Conservation (phyloP, 306 rosid species). For the Castanopsis chinensis region DNA sequence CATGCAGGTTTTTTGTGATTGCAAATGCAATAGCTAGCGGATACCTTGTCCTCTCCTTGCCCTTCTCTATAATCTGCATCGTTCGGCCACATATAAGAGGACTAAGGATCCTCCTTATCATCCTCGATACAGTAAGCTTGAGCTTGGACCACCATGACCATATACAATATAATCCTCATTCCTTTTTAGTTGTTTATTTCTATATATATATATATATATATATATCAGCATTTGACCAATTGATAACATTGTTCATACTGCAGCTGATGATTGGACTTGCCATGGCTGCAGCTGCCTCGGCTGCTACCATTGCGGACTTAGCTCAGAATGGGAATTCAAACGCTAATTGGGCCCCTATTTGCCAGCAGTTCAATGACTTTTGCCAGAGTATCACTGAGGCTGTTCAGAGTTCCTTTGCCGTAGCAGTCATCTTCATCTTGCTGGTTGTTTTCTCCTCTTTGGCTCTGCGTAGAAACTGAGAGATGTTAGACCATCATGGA, state of each 20-base stretch:
- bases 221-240: too few species aligned
- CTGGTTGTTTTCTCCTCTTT: slow-evolving; percentile 45
- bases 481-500: too few species aligned
- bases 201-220: too few species aligned
- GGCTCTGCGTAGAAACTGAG: slow-evolving; percentile 41
- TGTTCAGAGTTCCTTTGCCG: slow-evolving; percentile 45
- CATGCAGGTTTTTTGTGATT: slow-evolving; percentile 51
- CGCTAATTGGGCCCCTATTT: slow-evolving; percentile 62
- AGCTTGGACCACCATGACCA: slow-evolving; percentile 8
- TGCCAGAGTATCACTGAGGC: slow-evolving; percentile 45
- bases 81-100: slow-evolving; percentile 47
- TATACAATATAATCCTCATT: not conserved
- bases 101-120: slow-evolving; percentile 48
- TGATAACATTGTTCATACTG: not conserved
- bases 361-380: slow-evolving; percentile 39
- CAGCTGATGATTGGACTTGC: slow-evolving; percentile 45
- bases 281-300: slow-evolving; percentile 46
- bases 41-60: slow-evolving; percentile 41
- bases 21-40: slow-evolving; percentile 46
- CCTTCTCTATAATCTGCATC: slow-evolving; percentile 57
- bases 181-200: not conserved
- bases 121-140: slow-evolving; percentile 46
- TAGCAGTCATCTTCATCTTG: slow-evolving; percentile 25
- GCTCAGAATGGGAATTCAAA: slow-evolving; percentile 64
- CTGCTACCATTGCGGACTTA: slow-evolving; percentile 50